These are phyloP conservation scores for Paspalum vaginatum DNA, from an alignment of 176 grass and related monocot genomes.

Conservation along the genomic window DNA sequence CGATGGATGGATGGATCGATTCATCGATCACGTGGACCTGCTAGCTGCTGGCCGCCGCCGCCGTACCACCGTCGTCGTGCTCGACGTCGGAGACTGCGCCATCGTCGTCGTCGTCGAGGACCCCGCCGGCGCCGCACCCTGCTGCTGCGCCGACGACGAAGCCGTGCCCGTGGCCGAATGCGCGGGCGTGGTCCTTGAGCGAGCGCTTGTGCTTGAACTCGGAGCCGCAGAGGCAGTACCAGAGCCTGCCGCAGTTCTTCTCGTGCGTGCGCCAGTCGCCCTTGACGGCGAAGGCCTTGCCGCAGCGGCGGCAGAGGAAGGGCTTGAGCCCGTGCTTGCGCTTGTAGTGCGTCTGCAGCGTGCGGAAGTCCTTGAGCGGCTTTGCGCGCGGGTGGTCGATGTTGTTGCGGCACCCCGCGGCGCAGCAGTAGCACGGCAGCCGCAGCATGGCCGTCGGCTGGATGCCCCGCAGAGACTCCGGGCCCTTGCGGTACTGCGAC, in stretches of 20 bases:
- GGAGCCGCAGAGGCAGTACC: conserved; percentile 83
- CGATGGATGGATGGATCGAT: neutral
- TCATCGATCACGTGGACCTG: neutral
- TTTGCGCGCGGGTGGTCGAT: conserved; percentile 88
- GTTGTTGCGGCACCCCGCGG: conserved; percentile 86
- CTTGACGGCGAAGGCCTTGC: conserved; percentile 90
- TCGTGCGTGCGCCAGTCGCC: conserved; percentile 99
- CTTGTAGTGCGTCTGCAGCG: conserved; percentile 98
- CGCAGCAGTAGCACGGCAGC: conserved; percentile 95
- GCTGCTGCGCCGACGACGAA: conserved; percentile 9
- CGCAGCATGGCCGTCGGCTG: conserved; percentile 95
- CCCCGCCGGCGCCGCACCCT: neutral
- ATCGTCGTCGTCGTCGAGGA: conserved; percentile 54
- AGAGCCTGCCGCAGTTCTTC: conserved; percentile 96
- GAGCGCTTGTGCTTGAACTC: conserved; percentile 91
- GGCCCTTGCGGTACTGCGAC: conserved; percentile 87
- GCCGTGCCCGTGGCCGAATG: conserved; percentile 66
- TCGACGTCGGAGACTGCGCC: conserved; percentile 51
- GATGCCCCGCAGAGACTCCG: conserved; percentile 83
- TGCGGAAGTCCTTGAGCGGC: conserved; percentile 97
- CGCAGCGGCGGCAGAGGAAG: conserved; percentile 93
- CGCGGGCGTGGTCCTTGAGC: conserved; percentile 76
- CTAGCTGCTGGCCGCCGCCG: neutral
- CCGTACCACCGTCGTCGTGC: conserved; percentile 37
- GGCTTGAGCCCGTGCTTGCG: conserved; percentile 89